Conservation (phyloP, 2,329 filamentous ascomycete genomes). For the Tolypocladium pustulatum region DNA sequence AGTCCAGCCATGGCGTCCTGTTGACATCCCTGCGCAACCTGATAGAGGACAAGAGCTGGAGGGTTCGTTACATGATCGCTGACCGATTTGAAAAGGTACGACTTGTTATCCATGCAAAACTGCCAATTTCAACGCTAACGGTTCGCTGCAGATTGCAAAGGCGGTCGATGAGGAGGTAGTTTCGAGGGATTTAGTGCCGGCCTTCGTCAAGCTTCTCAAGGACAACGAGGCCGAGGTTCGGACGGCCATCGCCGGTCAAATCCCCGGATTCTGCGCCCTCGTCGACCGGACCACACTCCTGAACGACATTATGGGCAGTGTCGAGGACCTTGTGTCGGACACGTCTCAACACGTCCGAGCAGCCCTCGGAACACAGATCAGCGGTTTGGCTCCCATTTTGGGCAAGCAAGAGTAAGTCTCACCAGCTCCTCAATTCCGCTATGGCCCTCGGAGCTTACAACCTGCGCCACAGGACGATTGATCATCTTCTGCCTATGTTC, state of each 20-base stretch:
- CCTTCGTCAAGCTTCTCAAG: constrained; percentile 95
- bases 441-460: not conserved
- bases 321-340: constrained; percentile 94
- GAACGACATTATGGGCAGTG: constrained; percentile 90
- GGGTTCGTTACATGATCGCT: constrained; percentile 97
- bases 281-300: constrained; percentile 81
- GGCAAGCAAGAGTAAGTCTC: constrained; percentile 88
- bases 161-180: constrained; percentile 97
- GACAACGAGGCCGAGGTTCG: constrained; percentile 96
- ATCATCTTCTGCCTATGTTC: constrained; percentile 96
- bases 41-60: constrained; percentile 99
- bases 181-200: constrained; percentile 83
- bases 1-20: constrained; percentile 88
- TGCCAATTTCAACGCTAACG: not conserved
- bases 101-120: not conserved
- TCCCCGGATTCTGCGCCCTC: constrained; percentile 88
- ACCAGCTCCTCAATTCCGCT: not conserved
- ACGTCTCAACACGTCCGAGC: constrained; percentile 94
- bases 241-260: constrained; percentile 93
- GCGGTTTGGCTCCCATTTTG: constrained; percentile 88
- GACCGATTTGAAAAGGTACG: constrained; percentile 92
- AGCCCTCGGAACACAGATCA: constrained; percentile 92
- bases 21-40: constrained; percentile 82
- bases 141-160: constrained; percentile 68
- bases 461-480: constrained; percentile 61